Evolutionary conservation across 805 yeast species (phyloP), one percentile per base, ranked within the genome.

Genomic region (Suhomyces sp.): DNA sequence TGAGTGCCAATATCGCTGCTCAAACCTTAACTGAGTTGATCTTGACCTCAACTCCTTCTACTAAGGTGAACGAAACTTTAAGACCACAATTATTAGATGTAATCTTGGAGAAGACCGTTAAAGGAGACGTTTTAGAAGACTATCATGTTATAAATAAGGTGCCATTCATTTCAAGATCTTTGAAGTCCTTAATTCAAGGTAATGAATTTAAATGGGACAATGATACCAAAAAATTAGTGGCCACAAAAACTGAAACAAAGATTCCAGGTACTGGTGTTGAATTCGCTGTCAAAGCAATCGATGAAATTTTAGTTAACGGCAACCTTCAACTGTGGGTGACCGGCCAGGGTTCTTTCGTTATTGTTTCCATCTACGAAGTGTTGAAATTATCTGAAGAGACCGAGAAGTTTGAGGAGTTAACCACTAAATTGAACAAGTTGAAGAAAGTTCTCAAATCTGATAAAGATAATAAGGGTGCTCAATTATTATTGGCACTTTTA

Each of bases 1-100:
- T 88, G 38, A 60, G 65, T n/a, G 83, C 80, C 42, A 84, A 83
- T 51, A 61, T 90, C 40, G 95, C 95, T 19, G 74, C 93, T 25
- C 98, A 91, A 63, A 82, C 86, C 47, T 68, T 85, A 35, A 72
- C 81, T 28, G 98, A 91, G 64, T 68, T 86, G 18, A 62, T 88
- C 36, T 70, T 84, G 42, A 78, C 74, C 46, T 75, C 74, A 30
- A 72, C 70, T 5, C 72, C 65, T 12, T 63, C 52, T 25, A 68
- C 63, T 31, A 70, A 56, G 54, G 55, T 56, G 48, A 65, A 52
- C 62, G 50, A 46, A n/a, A 50, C 57, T 8, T 56, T 62, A 30
- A 70, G 74, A 54, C 61, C 68, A 27, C 62, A 66, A 33, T 73
- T 87, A 23, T 52, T 86, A 11, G 72, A 74, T 22, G 70, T 74